Conservation (phyloP, 179 eudicot species). For the Drosera spatulata region DNA sequence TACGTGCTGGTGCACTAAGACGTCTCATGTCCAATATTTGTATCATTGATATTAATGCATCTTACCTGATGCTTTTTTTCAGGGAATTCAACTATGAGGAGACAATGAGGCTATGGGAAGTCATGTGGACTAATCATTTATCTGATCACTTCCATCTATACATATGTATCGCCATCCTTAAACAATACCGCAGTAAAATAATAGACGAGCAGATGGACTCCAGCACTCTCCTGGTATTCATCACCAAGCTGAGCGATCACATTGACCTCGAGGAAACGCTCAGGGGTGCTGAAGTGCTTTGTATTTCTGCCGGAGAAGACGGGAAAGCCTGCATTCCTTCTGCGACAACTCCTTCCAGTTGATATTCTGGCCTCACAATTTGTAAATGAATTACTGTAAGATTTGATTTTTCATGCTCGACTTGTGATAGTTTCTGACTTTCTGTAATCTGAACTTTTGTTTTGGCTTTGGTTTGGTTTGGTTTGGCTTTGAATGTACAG, state of each 20-base stretch:
- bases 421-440: too few relatives aligned
- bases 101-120: conserved; percentile 84
- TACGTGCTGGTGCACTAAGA: too few relatives aligned
- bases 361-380: conserved; percentile 41
- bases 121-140: conserved; percentile 72
- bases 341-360: conserved; percentile 85
- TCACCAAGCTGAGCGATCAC: conserved; percentile 72
- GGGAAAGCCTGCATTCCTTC: conserved; percentile 92
- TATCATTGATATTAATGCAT: too few relatives aligned
- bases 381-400: conserved; percentile 67
- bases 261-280: conserved; percentile 62
- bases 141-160: conserved; percentile 87
- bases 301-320: conserved; percentile 89
- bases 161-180: conserved; percentile 74
- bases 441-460: too few relatives aligned
- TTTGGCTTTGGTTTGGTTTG: too few relatives aligned
- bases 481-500: too few relatives aligned
- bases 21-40: too few relatives aligned
- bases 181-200: conserved; percentile 61
- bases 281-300: conserved; percentile 82
- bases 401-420: too few relatives aligned
- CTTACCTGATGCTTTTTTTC: conserved; percentile 2
- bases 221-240: conserved; percentile 83
- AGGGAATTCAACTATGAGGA: conserved; percentile 77
- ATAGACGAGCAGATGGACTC: conserved; percentile 93